Evolutionary conservation across 2,329 filamentous ascomycete species (phyloP), one percentile per base, ranked within the genome.

Genomic region (Neofusicoccum sp.): DNA sequence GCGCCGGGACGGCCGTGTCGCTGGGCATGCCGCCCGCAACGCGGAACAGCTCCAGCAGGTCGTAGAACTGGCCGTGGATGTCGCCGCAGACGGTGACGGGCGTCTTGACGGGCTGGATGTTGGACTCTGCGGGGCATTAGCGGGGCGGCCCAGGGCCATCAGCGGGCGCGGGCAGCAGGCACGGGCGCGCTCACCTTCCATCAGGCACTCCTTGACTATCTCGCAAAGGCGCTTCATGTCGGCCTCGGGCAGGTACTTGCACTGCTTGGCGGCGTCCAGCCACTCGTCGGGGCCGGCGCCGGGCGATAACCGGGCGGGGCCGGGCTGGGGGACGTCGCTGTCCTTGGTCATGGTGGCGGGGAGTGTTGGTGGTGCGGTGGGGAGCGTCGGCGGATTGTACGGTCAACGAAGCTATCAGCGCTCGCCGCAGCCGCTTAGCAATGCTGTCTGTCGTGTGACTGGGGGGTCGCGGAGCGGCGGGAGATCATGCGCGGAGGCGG

Each of bases 161-260:
- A 11, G 39, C 39, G 22, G 34, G 41, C 28, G 45, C 22, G 31
- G 39, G 33, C 9, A 34, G 47, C n/a, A 52, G 28, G 22, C 39
- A 9, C 39, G 33, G 29, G 5, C n/a, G 39, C 34, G 63, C 80
- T 70, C 76, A 95, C 92, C 92, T 84, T 99, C 95, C 95, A 99
- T 99, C 72, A 99, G 85, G 68, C 92, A 96, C 80, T 98, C 95
- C 82, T 99, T 99, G 65, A 98, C 95, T 75, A 96, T 96, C 81
- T 99, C 95, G 77, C 95, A 99, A 54, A 99, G 85, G 78, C 96
- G 91, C 84, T 99, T 99, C 95, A 99, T 99, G 73, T 96, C 92
- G 66, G 89, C 82, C 80, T 99, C 95, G 56, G 95, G 95, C 59
- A 99, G 85, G 77, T 98, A 97, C 77, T 96, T 95, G 81, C 95